phyloP scores from a whole-genome alignment of 305 asterid species.

The Fraxinus nigra region DNA sequence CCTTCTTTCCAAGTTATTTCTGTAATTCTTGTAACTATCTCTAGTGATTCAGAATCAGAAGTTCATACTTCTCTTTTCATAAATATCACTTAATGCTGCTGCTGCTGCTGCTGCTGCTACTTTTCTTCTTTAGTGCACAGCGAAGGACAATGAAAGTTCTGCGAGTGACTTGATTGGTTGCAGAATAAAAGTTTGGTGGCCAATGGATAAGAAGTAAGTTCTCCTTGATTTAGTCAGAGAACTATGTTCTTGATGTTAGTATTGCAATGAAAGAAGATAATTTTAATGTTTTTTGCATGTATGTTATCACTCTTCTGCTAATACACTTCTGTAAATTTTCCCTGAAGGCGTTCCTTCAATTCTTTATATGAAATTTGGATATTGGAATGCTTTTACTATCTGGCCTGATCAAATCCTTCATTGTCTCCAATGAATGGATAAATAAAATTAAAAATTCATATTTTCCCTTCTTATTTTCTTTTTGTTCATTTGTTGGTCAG shows the following conservation, averaged over 20 bases:
- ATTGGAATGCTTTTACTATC: not conserved
- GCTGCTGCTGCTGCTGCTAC: constrained; percentile 18
- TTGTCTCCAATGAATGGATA: not conserved
- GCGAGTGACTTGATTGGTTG: constrained; percentile 69
- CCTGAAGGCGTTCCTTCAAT: constrained; percentile 15
- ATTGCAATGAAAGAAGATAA: constrained; percentile 13
- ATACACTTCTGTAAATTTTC: not conserved
- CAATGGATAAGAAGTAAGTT: constrained; percentile 90
- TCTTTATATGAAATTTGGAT: not conserved
- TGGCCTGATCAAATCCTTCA: not conserved
- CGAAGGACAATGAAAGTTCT: constrained; percentile 51
- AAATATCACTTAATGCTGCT: constrained; percentile 15
- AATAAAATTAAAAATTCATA: not conserved
- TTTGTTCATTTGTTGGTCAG: not conserved
- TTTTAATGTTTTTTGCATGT: constrained; percentile 15
- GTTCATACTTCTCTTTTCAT: constrained; percentile 11
- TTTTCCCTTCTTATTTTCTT: not conserved
- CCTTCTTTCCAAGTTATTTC: constrained; percentile 11
- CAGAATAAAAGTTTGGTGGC: constrained; percentile 98
- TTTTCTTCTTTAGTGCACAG: constrained; percentile 55
- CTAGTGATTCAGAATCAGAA: constrained; percentile 9
- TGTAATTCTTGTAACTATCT: not conserved
- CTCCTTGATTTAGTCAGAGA: constrained; percentile 25
- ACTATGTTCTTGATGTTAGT: constrained; percentile 11
- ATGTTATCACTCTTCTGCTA: constrained; percentile 4